Evolutionary conservation across 164 flowering plant genomes (phyloP).

Genomic region (Kingdonia uniflora): DNA sequence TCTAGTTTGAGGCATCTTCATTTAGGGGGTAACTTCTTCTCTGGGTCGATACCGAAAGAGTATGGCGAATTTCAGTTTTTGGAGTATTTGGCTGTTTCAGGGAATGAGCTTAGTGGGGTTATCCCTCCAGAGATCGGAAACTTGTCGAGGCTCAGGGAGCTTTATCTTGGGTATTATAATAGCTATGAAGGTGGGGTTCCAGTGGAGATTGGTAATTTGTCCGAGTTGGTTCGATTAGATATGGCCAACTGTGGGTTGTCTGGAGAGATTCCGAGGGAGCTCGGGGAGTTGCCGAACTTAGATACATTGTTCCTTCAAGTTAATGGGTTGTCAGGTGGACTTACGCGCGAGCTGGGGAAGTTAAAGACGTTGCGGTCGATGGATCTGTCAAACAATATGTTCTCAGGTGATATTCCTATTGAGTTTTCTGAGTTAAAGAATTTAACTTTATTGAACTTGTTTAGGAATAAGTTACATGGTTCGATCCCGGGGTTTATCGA

Average conservation of each 20-base stretch:
- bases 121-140: slow-evolving; percentile 78
- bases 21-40: slow-evolving; percentile 82
- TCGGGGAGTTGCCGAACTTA: slow-evolving; percentile 60
- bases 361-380: slow-evolving; percentile 71
- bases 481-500: slow-evolving; percentile 75
- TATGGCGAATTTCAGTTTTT: slow-evolving; percentile 48
- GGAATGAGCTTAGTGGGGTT: slow-evolving; percentile 64
- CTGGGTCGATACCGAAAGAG: slow-evolving; percentile 59
- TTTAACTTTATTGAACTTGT: slow-evolving; percentile 72
- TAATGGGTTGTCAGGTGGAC: slow-evolving; percentile 53
- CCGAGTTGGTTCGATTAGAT: slow-evolving; percentile 55
- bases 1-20: slow-evolving; percentile 52
- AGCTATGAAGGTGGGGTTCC: slow-evolving; percentile 65
- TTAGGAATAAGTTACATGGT: slow-evolving; percentile 81
- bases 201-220: slow-evolving; percentile 60
- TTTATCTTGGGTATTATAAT: slow-evolving; percentile 82
- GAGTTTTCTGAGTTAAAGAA: slow-evolving; percentile 51
- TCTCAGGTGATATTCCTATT: slow-evolving; percentile 69
- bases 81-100: slow-evolving; percentile 85
- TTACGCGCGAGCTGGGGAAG: slow-evolving; percentile 56
- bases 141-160: slow-evolving; percentile 50
- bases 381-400: slow-evolving; percentile 81
- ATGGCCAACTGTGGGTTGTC: slow-evolving; percentile 73
- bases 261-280: slow-evolving; percentile 72
- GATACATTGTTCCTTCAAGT: slow-evolving; percentile 85